These are phyloP conservation scores for Akanthomyces dipterigenus DNA, from an alignment of 2,329 filamentous ascomycete species.

Conservation along the genomic window DNA sequence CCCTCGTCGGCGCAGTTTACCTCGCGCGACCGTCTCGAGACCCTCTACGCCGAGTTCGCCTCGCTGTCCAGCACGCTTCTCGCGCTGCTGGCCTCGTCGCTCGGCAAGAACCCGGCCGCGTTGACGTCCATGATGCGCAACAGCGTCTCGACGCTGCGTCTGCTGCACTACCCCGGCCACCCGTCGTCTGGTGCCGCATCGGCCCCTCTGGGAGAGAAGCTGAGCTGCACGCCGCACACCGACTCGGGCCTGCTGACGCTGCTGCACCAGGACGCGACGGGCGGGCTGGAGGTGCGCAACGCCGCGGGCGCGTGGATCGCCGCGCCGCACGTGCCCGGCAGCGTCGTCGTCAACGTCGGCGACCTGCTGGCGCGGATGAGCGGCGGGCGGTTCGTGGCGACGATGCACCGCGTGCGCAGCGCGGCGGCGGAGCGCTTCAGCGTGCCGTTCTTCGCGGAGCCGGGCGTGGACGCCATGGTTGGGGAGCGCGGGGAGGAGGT, in stretches of 20 bases:
- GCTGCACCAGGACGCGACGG: conserved; percentile 40
- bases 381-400: conserved; percentile 13
- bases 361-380: conserved; percentile 13
- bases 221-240: conserved; percentile 32
- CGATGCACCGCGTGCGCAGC: conserved; percentile 14
- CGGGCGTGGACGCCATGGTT: conserved; percentile 22
- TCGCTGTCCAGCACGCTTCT: conserved; percentile 11
- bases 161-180: conserved; percentile 12
- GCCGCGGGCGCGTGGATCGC: conserved; percentile 12
- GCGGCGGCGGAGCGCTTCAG: conserved; percentile 13
- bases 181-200: not conserved
- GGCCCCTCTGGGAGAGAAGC: not conserved
- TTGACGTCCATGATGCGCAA: conserved; percentile 12
- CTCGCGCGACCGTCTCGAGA: conserved; percentile 5
- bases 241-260: conserved; percentile 54
- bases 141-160: conserved; percentile 13
- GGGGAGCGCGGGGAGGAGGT: conserved; percentile 17
- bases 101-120: conserved; percentile 11
- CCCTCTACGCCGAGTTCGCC: conserved; percentile 12
- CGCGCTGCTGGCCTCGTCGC: conserved; percentile 10
- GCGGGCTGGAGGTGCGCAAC: conserved; percentile 14
- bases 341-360: conserved; percentile 13
- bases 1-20: not conserved
- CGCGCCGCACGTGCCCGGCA: conserved; percentile 12
- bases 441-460: conserved; percentile 17